A percentile compares a stretch with the other conserved stretches of the same genome.
phyloP scores from a whole-genome alignment of 2,329 filamentous ascomycete genomes.

The Phialophora verrucosa region DNA sequence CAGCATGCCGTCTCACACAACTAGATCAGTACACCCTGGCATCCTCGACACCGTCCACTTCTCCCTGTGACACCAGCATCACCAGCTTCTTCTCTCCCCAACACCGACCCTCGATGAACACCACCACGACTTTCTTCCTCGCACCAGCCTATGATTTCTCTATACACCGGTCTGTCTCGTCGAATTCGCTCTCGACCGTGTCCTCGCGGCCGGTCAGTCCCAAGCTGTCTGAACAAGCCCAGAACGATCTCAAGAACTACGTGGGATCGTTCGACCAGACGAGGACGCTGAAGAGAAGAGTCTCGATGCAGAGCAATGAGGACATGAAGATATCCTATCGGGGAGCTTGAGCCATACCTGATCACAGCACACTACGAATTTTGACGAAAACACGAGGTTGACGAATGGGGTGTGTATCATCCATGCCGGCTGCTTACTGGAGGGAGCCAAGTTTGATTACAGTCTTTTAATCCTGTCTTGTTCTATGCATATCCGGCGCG shows the following conservation, averaged over 20 bases:
- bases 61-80: conserved; percentile 52
- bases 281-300: conserved; percentile 55
- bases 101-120: conserved; percentile 22
- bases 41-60: conserved; percentile 46
- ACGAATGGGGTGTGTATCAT: conserved; percentile 7
- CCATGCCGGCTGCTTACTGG: background rate
- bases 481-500: conserved; percentile 12
- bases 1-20: conserved; percentile 86
- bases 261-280: conserved; percentile 87
- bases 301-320: conserved; percentile 40
- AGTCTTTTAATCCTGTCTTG: conserved; percentile 16
- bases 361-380: background rate
- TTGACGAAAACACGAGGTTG: conserved; percentile 17
- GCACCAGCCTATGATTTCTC: conserved; percentile 77
- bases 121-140: conserved; percentile 65
- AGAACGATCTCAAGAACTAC: conserved; percentile 81
- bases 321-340: conserved; percentile 22
- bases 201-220: conserved; percentile 69
- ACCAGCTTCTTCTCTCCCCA: conserved; percentile 42
- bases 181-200: conserved; percentile 55
- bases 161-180: conserved; percentile 50
- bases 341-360: conserved; percentile 16
- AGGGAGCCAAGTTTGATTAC: conserved; percentile 8
- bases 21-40: conserved; percentile 62
- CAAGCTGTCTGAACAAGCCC: conserved; percentile 77